Evolutionary conservation across 1,284 basidiomycete genomes (phyloP).

Genomic region (Ganoderma lucidum): DNA sequence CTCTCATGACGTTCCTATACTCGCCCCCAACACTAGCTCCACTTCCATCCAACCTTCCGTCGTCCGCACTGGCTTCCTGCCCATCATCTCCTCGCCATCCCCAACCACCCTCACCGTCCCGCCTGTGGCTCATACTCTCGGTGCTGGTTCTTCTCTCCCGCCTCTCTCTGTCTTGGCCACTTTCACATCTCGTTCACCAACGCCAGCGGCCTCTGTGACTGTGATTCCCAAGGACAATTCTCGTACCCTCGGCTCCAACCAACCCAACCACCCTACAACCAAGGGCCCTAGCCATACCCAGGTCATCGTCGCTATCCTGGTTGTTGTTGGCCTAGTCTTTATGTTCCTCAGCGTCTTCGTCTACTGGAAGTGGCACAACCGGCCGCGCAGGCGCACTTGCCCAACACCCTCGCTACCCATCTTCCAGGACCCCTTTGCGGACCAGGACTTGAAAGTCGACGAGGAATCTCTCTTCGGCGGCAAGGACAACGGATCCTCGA

Average conservation of each 20-base stretch:
- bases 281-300: slow-evolving; percentile 42
- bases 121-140: slow-evolving; percentile 11
- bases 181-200: slow-evolving; percentile 18
- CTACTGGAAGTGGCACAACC: slow-evolving; percentile 54
- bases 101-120: slow-evolving; percentile 23
- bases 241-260: slow-evolving; percentile 25
- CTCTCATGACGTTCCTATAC: slow-evolving; percentile 59
- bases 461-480: slow-evolving; percentile 80
- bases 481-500: slow-evolving; percentile 63
- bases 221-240: slow-evolving; percentile 20
- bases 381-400: slow-evolving; percentile 56
- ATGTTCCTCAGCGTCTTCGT: slow-evolving; percentile 63
- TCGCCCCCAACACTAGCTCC: slow-evolving; percentile 58
- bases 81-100: slow-evolving; percentile 31
- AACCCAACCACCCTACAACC: slow-evolving; percentile 11
- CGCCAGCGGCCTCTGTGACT: slow-evolving; percentile 20
- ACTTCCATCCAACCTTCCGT: slow-evolving; percentile 29
- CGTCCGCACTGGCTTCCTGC: slow-evolving; percentile 39
- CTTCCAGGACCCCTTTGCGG: slow-evolving; percentile 58
- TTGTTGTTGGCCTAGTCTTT: slow-evolving; percentile 64
- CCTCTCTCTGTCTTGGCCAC: slow-evolving; percentile 31
- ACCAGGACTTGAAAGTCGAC: slow-evolving; percentile 48
- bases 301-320: slow-evolving; percentile 58
- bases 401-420: slow-evolving; percentile 78
- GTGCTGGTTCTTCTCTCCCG: slow-evolving; percentile 35